Percentiles rank a stretch among this genome's conserved stretches.
Evolutionary conservation across 108 stramenopile genomes (phyloP).

Genomic region (Nitzschia sp.): DNA sequence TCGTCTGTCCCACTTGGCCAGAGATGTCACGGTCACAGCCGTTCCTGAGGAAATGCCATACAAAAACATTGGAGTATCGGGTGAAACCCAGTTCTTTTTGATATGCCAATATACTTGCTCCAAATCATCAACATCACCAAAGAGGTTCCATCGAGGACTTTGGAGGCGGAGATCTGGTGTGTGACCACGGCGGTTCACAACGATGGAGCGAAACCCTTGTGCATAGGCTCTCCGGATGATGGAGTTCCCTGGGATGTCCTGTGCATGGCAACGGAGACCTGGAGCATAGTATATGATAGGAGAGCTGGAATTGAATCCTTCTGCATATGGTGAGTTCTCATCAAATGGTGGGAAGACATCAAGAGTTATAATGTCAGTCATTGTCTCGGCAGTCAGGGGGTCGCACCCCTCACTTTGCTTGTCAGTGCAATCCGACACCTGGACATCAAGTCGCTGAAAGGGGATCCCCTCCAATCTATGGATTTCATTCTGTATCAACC

Average conservation of each 20-base stretch:
- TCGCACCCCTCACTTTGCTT: slow-evolving; percentile 13
- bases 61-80: slow-evolving; percentile 47
- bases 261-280: slow-evolving; percentile 40
- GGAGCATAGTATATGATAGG: slow-evolving; percentile 50
- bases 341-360: slow-evolving; percentile 52
- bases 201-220: slow-evolving; percentile 46
- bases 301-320: slow-evolving; percentile 40
- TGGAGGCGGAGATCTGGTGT: slow-evolving; percentile 26
- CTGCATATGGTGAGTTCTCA: slow-evolving; percentile 15
- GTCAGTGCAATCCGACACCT: slow-evolving; percentile 43
- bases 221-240: slow-evolving; percentile 47
- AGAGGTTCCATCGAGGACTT: slow-evolving; percentile 52
- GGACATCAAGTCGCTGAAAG: slow-evolving; percentile 35
- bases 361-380: slow-evolving; percentile 45
- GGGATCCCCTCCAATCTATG: slow-evolving; percentile 43
- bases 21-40: slow-evolving; percentile 36
- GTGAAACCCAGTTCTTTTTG: slow-evolving; percentile 26
- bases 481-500: slow-evolving; percentile 54
- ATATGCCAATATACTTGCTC: slow-evolving; percentile 54
- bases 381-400: neutral
- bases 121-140: slow-evolving; percentile 60
- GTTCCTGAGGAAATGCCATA: slow-evolving; percentile 51
- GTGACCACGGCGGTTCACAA: slow-evolving; percentile 50
- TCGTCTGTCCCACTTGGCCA: slow-evolving; percentile 45
- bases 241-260: slow-evolving; percentile 51